Conservation (phyloP, 108 stramenopile genomes). For the Asterionellopsis glacialis region DNA sequence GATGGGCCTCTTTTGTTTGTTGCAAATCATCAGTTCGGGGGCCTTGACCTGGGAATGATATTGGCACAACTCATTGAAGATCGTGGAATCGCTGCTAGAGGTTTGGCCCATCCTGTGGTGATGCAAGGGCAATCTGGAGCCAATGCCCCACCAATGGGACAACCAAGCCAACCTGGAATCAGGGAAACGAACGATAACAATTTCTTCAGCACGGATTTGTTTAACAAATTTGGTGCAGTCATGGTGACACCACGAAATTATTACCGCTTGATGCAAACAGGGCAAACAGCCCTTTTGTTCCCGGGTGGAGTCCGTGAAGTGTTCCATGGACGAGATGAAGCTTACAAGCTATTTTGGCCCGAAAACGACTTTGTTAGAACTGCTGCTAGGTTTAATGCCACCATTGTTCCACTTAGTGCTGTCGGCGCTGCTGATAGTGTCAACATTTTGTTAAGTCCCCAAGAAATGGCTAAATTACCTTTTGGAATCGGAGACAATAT, state of each 20-base stretch:
- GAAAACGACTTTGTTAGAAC: constrained; percentile 89
- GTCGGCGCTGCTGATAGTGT: constrained; percentile 86
- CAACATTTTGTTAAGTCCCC: constrained; percentile 55
- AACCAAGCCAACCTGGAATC: constrained; percentile 9
- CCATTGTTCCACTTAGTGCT: constrained; percentile 86
- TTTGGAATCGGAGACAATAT: constrained; percentile 67
- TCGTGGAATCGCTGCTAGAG: constrained; percentile 51
- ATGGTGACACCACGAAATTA: constrained; percentile 88
- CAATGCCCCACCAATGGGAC: constrained; percentile 14
- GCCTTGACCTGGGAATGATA: constrained; percentile 68
- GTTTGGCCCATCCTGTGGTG: constrained; percentile 79
- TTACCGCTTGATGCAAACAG: constrained; percentile 79
- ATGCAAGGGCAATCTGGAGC: constrained; percentile 30
- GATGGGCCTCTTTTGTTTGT: constrained; percentile 78
- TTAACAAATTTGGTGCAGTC: constrained; percentile 86
- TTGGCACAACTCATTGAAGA: constrained; percentile 64
- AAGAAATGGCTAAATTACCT: constrained; percentile 61
- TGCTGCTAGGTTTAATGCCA: constrained; percentile 88
- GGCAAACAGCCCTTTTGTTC: constrained; percentile 81
- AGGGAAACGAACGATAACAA: constrained; percentile 16
- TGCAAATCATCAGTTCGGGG: constrained; percentile 85
- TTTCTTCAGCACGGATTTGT: constrained; percentile 21
- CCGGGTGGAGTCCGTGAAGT: constrained; percentile 92
- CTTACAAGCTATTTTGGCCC: constrained; percentile 91
- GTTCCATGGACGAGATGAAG: constrained; percentile 75